phyloP scores from a whole-genome alignment of 2,329 filamentous ascomycete genomes.

The Sporothrix brasiliensis region DNA sequence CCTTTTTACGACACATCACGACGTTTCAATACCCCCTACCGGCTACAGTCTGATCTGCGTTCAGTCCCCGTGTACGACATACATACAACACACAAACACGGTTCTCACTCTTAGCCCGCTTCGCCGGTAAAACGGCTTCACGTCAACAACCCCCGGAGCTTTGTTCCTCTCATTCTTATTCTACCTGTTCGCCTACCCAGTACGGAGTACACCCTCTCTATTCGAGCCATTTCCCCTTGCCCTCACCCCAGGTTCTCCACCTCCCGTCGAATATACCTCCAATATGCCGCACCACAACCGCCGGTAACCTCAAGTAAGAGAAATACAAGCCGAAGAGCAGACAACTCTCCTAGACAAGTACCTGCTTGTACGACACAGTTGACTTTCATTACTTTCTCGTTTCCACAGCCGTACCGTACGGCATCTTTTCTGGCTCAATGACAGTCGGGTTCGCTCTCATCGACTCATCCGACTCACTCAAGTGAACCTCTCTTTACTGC shows the following conservation, averaged over 20 bases:
- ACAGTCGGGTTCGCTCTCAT: background rate
- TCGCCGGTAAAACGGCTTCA: slow-evolving; percentile 25
- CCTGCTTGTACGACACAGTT: background rate
- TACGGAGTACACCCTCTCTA: background rate
- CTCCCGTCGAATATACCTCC: background rate
- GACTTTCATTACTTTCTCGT: background rate
- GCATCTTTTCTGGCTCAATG: background rate
- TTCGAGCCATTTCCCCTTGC: background rate
- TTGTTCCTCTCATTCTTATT: slow-evolving; percentile 10
- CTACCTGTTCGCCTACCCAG: background rate
- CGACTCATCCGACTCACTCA: background rate
- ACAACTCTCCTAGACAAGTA: background rate
- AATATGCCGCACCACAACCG: slow-evolving; percentile 26
- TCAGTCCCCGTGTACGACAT: background rate
- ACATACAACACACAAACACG: background rate
- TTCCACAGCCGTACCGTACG: background rate
- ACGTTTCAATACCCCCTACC: background rate
- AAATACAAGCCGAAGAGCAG: slow-evolving; percentile 15
- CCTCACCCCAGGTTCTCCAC: background rate
- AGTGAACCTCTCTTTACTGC: background rate
- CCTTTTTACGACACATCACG: slow-evolving; percentile 5
- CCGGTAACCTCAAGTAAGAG: slow-evolving; percentile 16
- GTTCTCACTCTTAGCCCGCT: background rate
- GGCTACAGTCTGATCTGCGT: slow-evolving; percentile 14
- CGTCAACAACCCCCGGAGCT: slow-evolving; percentile 5